These are phyloP conservation scores for Dalbergia cochinchinensis DNA, from an alignment of 306 rosid species.

Conservation along the genomic window DNA sequence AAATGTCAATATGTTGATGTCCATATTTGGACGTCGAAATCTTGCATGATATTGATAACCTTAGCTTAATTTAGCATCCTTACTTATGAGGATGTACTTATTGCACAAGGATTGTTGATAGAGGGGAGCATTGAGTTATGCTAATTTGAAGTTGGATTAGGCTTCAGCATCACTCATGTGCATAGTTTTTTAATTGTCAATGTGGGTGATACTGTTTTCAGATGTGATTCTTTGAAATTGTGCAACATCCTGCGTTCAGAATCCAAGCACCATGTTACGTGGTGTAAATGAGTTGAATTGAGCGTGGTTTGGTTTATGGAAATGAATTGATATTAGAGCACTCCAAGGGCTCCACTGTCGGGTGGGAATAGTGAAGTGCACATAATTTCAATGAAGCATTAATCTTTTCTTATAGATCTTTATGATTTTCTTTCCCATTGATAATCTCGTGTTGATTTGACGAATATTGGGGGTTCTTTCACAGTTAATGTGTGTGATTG, in stretches of 20 bases:
- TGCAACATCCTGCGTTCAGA: neutral
- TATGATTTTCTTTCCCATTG: neutral
- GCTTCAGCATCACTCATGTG: neutral
- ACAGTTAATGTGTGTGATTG: neutral
- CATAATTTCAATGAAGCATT: slow-evolving; percentile 6
- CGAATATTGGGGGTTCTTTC: neutral
- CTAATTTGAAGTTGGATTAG: neutral
- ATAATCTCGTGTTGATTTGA: neutral
- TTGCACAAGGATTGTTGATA: slow-evolving; percentile 9
- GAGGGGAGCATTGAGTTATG: slow-evolving; percentile 26
- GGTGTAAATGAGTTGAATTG: neutral
- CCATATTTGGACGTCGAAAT: slow-evolving; percentile 25
- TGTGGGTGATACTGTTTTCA: neutral
- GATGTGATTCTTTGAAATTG: neutral
- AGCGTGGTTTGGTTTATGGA: neutral
- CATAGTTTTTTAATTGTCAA: neutral
- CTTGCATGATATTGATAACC: slow-evolving; percentile 15
- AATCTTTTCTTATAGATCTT: neutral
- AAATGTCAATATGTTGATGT: slow-evolving; percentile 22
- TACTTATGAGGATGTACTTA: slow-evolving; percentile 15
- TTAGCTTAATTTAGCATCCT: neutral
- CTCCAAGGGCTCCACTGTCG: neutral
- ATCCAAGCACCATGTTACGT: neutral
- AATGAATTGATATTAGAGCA: neutral
- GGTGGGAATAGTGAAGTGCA: slow-evolving; percentile 17